These are phyloP conservation scores for Castanea mollissima DNA, from an alignment of 306 rosid species.

Conservation along the genomic window DNA sequence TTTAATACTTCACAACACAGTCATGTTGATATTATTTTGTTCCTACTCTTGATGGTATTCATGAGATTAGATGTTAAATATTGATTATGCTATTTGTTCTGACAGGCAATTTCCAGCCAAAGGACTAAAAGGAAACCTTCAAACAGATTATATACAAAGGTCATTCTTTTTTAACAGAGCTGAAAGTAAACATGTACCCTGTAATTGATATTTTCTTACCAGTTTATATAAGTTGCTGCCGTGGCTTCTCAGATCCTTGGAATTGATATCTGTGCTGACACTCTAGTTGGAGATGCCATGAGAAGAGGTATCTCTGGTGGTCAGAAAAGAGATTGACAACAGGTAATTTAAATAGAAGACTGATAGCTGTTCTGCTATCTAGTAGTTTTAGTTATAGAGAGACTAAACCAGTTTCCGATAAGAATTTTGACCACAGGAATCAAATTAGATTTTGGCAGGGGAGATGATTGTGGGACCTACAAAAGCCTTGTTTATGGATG, in stretches of 20 bases:
- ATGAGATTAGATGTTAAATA: neutral
- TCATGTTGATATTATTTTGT: neutral
- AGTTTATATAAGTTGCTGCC: neutral
- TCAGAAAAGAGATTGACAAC: too few relatives aligned
- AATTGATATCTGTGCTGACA: conserved; percentile 45
- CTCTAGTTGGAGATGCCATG: neutral
- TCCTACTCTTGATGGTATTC: neutral
- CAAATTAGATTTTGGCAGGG: too few relatives aligned
- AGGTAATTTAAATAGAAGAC: conserved; percentile 27
- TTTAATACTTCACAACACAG: neutral
- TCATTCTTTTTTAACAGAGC: conserved; percentile 3
- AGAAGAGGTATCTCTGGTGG: too few relatives aligned
- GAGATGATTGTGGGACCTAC: too few relatives aligned
- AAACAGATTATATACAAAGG: conserved; percentile 54
- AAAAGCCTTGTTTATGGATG: too few relatives aligned
- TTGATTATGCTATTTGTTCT: neutral
- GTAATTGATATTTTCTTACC: neutral
- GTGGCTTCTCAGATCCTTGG: conserved; percentile 39
- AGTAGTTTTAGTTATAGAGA: neutral
- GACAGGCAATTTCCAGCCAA: conserved; percentile 40
- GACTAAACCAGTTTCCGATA: neutral
- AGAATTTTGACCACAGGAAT: neutral
- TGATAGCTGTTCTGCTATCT: conserved; percentile 19
- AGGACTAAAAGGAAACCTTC: conserved; percentile 41
- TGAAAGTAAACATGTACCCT: neutral